phyloP scores from a whole-genome alignment of 140 eudicot genomes.

The Senecio squalidus region DNA sequence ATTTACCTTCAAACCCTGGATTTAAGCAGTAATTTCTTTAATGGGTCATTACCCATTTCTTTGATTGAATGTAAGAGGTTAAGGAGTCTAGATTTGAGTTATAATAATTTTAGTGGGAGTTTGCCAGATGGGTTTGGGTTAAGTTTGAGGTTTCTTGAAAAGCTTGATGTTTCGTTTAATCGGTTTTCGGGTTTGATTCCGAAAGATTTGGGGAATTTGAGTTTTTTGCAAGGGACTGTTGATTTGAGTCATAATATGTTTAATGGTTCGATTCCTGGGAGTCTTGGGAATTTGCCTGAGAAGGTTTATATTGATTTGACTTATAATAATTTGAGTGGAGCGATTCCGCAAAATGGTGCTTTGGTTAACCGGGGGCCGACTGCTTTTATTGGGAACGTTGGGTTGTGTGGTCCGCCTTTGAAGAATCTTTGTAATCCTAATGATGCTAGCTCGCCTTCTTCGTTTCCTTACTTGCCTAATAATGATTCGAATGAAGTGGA shows the following conservation, averaged over 20 bases:
- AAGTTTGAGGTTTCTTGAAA: slow-evolving; percentile 57
- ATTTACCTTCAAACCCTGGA: slow-evolving; percentile 70
- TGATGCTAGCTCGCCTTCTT: slow-evolving; percentile 63
- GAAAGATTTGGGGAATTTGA: slow-evolving; percentile 66
- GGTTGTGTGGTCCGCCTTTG: slow-evolving; percentile 92
- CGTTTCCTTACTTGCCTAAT: slow-evolving; percentile 63
- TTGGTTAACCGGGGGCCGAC: slow-evolving; percentile 93
- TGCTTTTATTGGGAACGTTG: slow-evolving; percentile 84
- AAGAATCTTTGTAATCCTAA: slow-evolving; percentile 60
- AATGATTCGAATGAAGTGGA: slow-evolving; percentile 33
- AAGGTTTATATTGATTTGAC: slow-evolving; percentile 95
- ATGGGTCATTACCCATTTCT: slow-evolving; percentile 75
- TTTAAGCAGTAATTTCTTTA: slow-evolving; percentile 73
- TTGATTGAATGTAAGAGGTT: slow-evolving; percentile 70
- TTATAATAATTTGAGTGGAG: slow-evolving; percentile 70
- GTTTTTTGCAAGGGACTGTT: slow-evolving; percentile 83
- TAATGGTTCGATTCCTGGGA: slow-evolving; percentile 82
- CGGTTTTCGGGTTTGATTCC: slow-evolving; percentile 62
- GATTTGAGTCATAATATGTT: slow-evolving; percentile 89
- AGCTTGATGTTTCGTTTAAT: slow-evolving; percentile 69
- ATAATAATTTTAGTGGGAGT: slow-evolving; percentile 68
- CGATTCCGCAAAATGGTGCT: slow-evolving; percentile 95
- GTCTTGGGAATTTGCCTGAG: slow-evolving; percentile 94
- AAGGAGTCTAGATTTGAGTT: slow-evolving; percentile 67
- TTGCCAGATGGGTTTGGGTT: slow-evolving; percentile 72